Base-by-base conservation (phyloP, 148 eudicot genomes). In the Oxyria digyna region DNA sequence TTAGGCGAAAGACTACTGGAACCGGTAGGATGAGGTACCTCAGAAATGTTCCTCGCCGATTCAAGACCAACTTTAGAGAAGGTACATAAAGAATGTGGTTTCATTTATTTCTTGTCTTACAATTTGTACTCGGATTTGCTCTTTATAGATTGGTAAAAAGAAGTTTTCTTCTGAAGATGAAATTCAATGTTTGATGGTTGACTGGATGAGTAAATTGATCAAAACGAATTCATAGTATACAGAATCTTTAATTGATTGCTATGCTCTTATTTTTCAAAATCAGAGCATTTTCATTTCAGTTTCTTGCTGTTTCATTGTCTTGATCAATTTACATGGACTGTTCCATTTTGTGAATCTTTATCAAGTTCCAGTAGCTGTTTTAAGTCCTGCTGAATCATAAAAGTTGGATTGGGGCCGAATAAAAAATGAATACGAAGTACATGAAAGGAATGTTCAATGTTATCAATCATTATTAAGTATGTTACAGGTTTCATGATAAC, bases 21-120 rank as follows among this genome's bases (percentile, higher is more conserved):
- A 91, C 97, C 46, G 96, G 97, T 14, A 84, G 97, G 33, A 88
- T 91, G 97, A 87, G 92, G 87, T 89, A 87, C 73, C 90, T 91
- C 63, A 96, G 97, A 69, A 67, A 91, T 48, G 92, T 91, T 8
- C 96, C 97, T 29, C 87, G 96, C 67, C 76, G 97, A 33, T 91
- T 91, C 87, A 91, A 91, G 88, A 87, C 87, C 43, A 82, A 82
- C 52, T 91, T 91, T 73, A 87, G 96, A 81, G 97, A 91, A 80
- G 97, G 97, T 87, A 77, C 32, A 5, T 20, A 23, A 4, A 10
- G 8, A 69, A 27, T n/a, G n/a, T 35, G 17, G 27, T 18, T 27
- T 29, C n/a, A 57, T 27, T 13, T 27, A 11, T 57, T 26, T 13
- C 35, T 26, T 26, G 9, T 57, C 18, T 15, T 1, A 9, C 11